Evolutionary conservation across 148 eudicot species (phyloP).

Genomic region (Gaultheria prostrata): DNA sequence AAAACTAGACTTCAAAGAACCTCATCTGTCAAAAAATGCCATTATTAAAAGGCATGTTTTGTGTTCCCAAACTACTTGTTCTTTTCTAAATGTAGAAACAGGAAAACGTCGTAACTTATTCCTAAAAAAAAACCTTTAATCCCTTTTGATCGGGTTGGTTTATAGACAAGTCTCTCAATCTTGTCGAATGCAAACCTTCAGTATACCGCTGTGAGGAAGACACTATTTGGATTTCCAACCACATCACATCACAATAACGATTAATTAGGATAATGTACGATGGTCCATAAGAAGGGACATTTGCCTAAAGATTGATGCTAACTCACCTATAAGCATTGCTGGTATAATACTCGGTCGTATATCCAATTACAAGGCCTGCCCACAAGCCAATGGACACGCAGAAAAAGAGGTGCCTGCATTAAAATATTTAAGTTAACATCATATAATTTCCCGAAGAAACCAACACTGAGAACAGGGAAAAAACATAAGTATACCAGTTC

Average conservation of each 20-base stretch:
- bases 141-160: background rate
- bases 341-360: slow-evolving; percentile 25
- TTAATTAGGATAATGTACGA: background rate
- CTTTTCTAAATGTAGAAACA: background rate
- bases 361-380: slow-evolving; percentile 38
- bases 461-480: background rate
- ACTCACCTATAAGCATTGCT: slow-evolving; percentile 26
- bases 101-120: background rate
- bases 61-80: background rate
- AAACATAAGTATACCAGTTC: slow-evolving; percentile 22
- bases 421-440: background rate
- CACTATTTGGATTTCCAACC: background rate
- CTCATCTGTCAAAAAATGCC: background rate
- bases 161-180: slow-evolving; percentile 6
- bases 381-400: slow-evolving; percentile 35
- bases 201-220: background rate
- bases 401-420: slow-evolving; percentile 32
- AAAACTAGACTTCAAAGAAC: background rate
- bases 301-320: background rate
- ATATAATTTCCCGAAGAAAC: background rate
- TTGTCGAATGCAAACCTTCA: background rate
- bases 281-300: slow-evolving; percentile 3
- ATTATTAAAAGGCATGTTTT: background rate
- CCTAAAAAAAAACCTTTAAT: background rate
- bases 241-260: background rate